Conservation (phyloP, 73 alveolate species). For the Paramecium pentaurelia region DNA sequence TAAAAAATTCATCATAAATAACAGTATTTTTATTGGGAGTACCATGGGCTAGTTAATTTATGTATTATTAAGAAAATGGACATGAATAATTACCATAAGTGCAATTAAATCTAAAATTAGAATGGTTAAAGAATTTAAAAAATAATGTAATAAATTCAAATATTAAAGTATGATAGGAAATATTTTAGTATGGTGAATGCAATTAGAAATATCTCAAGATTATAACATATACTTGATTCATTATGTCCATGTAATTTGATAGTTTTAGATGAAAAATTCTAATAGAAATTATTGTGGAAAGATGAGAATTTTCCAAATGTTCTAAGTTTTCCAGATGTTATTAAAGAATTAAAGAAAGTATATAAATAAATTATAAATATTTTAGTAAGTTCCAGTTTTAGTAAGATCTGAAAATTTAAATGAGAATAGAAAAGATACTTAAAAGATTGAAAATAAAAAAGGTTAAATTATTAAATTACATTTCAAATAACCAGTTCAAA, state of each 20-base stretch:
- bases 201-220: not conserved
- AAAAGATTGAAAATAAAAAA: not conserved
- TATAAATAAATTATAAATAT: not conserved
- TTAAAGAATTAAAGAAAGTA: not conserved
- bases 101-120: not conserved
- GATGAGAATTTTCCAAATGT: not conserved
- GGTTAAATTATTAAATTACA: not conserved
- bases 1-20: not conserved
- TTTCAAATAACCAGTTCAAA: not conserved
- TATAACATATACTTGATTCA: not conserved
- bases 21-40: conserved; percentile 4
- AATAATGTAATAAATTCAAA: not conserved
- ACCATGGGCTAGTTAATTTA: conserved; percentile 21
- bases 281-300: not conserved
- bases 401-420: not conserved
- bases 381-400: not conserved
- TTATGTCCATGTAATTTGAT: not conserved
- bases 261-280: not conserved
- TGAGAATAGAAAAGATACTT: not conserved
- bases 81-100: not conserved
- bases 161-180: not conserved
- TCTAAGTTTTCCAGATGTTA: not conserved
- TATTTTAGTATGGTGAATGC: not conserved
- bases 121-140: not conserved
- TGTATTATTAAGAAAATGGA: not conserved